Evolutionary conservation across 108 stramenopile species (phyloP).

Genomic region (Fragilariopsis cylindrus): DNA sequence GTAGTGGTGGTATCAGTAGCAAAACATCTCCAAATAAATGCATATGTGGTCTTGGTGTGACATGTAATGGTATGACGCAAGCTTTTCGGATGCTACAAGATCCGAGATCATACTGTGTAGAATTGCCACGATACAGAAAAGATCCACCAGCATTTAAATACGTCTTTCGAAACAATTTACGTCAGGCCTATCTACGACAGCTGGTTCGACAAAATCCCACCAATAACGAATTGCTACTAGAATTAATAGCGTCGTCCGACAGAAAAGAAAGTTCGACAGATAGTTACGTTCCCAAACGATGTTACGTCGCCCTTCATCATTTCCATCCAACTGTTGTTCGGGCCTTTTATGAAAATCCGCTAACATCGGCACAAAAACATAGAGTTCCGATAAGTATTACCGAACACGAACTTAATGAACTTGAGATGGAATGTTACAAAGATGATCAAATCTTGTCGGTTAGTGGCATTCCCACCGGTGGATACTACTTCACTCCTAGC

Average conservation of each 20-base stretch:
- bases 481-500: constrained; percentile 37
- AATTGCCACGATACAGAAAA: constrained; percentile 29
- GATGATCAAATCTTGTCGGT: constrained; percentile 36
- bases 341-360: constrained; percentile 37
- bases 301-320: constrained; percentile 45
- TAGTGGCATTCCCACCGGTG: constrained; percentile 27
- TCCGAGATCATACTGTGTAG: constrained; percentile 33
- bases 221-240: neutral
- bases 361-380: constrained; percentile 24
- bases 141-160: constrained; percentile 34
- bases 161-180: constrained; percentile 35
- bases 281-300: constrained; percentile 16
- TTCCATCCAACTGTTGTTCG: constrained; percentile 46
- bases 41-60: constrained; percentile 34
- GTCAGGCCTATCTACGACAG: constrained; percentile 40
- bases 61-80: constrained; percentile 40
- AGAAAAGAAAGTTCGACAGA: neutral
- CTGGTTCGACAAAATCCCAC: constrained; percentile 23
- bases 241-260: neutral
- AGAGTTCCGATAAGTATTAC: constrained; percentile 44
- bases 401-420: constrained; percentile 27
- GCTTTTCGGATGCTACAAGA: constrained; percentile 46
- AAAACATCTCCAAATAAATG: constrained; percentile 17
- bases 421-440: constrained; percentile 22
- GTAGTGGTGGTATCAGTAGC: neutral